phyloP scores from a whole-genome alignment of 768 basidiomycete species.

The Calocybe gangraenosa region DNA sequence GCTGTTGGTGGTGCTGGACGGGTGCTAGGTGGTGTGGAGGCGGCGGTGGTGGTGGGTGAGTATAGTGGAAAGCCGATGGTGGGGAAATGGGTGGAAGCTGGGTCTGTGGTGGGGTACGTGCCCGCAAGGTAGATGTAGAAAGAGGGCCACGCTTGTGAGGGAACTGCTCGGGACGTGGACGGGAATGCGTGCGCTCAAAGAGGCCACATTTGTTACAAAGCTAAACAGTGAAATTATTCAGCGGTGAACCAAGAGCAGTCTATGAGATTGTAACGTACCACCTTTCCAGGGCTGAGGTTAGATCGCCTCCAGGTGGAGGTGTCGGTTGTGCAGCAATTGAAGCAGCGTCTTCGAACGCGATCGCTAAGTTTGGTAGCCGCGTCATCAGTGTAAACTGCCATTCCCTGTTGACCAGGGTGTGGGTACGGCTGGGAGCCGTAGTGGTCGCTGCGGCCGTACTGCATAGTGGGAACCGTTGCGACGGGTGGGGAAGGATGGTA shows the following conservation, averaged over 20 bases:
- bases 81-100: constrained; percentile 25
- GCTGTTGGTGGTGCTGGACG: constrained; percentile 34
- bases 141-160: constrained; percentile 76
- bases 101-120: constrained; percentile 43
- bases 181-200: constrained; percentile 77
- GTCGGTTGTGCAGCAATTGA: constrained; percentile 83
- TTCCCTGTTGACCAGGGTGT: constrained; percentile 22
- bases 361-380: constrained; percentile 79
- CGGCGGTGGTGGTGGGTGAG: constrained; percentile 17
- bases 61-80: constrained; percentile 15
- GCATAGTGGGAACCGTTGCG: constrained; percentile 15
- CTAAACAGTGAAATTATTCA: constrained; percentile 27
- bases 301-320: constrained; percentile 79
- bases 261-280: constrained; percentile 36
- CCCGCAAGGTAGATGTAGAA: constrained; percentile 44
- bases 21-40: constrained; percentile 30
- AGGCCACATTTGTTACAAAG: constrained; percentile 73
- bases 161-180: constrained; percentile 76
- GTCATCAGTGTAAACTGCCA: constrained; percentile 58
- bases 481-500: constrained; percentile 9
- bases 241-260: constrained; percentile 14
- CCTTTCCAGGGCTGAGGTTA: constrained; percentile 78
- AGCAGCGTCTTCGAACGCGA: constrained; percentile 71
- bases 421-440: constrained; percentile 28
- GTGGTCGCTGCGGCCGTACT: constrained; percentile 16